Evolutionary conservation across 148 eudicot species (phyloP).

Genomic region (Vaccinium darrowii): DNA sequence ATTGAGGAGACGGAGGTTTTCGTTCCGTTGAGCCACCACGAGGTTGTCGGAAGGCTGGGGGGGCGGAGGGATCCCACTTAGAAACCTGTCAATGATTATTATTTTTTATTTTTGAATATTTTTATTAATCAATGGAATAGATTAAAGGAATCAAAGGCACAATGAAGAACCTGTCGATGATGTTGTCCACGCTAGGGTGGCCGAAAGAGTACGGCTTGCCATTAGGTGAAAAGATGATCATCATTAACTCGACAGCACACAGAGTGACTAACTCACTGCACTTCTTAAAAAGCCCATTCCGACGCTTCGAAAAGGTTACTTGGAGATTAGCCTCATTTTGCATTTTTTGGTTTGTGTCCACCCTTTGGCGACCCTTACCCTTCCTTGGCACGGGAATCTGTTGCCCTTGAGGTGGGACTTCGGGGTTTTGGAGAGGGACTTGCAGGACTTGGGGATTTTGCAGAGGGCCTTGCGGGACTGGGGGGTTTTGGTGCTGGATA

Average conservation of each 20-base stretch:
- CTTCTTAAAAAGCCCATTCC: conserved; percentile 36
- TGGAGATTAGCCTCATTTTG: conserved; percentile 15
- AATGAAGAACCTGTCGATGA: conserved; percentile 10
- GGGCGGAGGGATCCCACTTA: not conserved
- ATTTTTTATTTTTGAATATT: no score
- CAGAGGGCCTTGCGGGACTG: no score
- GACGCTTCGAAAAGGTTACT: conserved; percentile 41
- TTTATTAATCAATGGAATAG: no score
- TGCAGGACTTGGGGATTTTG: no score
- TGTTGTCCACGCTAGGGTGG: conserved; percentile 23
- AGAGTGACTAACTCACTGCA: conserved; percentile 37
- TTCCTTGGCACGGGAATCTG: not conserved
- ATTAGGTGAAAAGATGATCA: conserved; percentile 28
- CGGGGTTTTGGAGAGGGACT: not conserved
- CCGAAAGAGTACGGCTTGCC: conserved; percentile 27
- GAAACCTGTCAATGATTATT: not conserved
- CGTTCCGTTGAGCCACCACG: conserved; percentile 13
- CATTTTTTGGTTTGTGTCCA: conserved; percentile 20
- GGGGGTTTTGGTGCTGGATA: no score
- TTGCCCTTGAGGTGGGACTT: not conserved
- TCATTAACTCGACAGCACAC: conserved; percentile 27
- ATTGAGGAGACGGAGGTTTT: conserved; percentile 10
- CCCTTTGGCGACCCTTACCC: conserved; percentile 30
- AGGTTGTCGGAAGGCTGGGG: not conserved
- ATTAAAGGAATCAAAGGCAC: no score